Evolutionary conservation across 2,329 filamentous ascomycete species (phyloP).

Genomic region (Aspergillus pseudoterreus): DNA sequence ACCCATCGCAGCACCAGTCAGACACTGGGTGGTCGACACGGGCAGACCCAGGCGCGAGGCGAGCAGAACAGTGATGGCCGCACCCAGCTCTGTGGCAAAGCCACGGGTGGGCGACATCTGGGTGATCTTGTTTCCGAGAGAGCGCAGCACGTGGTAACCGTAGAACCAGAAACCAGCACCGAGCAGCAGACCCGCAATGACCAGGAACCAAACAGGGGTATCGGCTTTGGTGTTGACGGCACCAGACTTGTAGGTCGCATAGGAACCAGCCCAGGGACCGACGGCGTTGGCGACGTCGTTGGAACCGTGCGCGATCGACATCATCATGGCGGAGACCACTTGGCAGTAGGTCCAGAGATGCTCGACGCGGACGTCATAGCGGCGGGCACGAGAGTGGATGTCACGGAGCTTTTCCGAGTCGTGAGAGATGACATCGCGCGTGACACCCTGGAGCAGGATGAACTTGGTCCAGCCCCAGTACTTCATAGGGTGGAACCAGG

Average conservation of each 20-base stretch:
- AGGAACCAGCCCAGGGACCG: slow-evolving; percentile 39
- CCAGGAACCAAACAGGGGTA: slow-evolving; percentile 41
- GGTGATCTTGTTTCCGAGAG: slow-evolving; percentile 42
- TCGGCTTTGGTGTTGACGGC: slow-evolving; percentile 27
- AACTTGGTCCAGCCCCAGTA: slow-evolving; percentile 42
- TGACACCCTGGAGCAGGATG: slow-evolving; percentile 43
- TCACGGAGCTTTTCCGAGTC: slow-evolving; percentile 36
- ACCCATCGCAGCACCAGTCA: slow-evolving; percentile 34
- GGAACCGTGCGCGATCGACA: slow-evolving; percentile 44
- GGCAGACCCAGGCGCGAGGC: slow-evolving; percentile 33
- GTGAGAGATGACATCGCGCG: slow-evolving; percentile 40
- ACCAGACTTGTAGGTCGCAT: slow-evolving; percentile 33
- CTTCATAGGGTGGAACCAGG: slow-evolving; percentile 18
- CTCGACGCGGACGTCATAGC: slow-evolving; percentile 47
- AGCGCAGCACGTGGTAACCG: slow-evolving; percentile 40
- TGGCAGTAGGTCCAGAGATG: slow-evolving; percentile 48
- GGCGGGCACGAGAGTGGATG: slow-evolving; percentile 40
- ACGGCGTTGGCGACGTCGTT: slow-evolving; percentile 46
- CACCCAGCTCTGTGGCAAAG: slow-evolving; percentile 39
- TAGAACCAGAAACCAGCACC: slow-evolving; percentile 43
- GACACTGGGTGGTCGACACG: slow-evolving; percentile 37
- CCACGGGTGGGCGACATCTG: slow-evolving; percentile 33
- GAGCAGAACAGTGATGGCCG: slow-evolving; percentile 38
- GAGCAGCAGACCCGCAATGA: slow-evolving; percentile 37
- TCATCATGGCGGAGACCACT: slow-evolving; percentile 40